These are phyloP conservation scores for Asterella californica DNA, from an alignment of 225 moss, liverwort and hornwort genomes.

Conservation along the genomic window DNA sequence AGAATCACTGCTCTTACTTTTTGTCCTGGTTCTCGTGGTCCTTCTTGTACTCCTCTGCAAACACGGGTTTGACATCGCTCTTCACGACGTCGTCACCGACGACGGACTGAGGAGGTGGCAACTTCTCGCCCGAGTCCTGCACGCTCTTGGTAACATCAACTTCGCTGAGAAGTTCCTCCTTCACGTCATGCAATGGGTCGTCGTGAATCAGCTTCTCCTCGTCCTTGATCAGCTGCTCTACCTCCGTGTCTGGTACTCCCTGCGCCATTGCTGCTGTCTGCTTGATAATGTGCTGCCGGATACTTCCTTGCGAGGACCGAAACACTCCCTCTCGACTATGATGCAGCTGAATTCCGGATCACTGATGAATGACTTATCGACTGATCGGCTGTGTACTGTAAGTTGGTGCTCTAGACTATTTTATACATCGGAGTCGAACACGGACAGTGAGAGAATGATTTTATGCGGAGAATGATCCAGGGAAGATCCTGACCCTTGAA, in stretches of 20 bases:
- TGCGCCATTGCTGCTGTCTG: slow-evolving; percentile 6
- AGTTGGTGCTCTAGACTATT: not conserved
- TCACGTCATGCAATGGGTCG: slow-evolving; percentile 20
- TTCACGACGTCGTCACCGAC: slow-evolving; percentile 10
- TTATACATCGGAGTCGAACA: not conserved
- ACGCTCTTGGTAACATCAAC: slow-evolving; percentile 6
- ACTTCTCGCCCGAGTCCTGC: not conserved
- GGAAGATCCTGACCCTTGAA: too few relatives aligned
- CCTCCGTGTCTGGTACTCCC: slow-evolving; percentile 10
- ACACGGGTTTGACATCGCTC: slow-evolving; percentile 15
- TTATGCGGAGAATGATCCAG: not conserved
- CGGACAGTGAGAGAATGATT: not conserved
- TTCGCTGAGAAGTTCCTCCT: slow-evolving; percentile 8
- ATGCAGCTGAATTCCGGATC: not conserved
- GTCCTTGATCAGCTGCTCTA: slow-evolving; percentile 10
- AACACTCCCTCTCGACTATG: too few relatives aligned
- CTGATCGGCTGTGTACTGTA: not conserved
- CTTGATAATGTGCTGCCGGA: not conserved
- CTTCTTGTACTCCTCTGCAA: slow-evolving; percentile 20
- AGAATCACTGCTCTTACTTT: slow-evolving; percentile 14
- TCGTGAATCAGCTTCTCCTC: slow-evolving; percentile 22
- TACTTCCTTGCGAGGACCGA: not conserved
- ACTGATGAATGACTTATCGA: not conserved
- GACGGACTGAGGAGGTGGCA: not conserved
- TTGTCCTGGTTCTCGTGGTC: not conserved